A percentile compares a stretch with the other conserved stretches of the same genome.
Evolutionary conservation across 352 stramenopile species (phyloP).

Genomic region (Phytophthora palmivora): DNA sequence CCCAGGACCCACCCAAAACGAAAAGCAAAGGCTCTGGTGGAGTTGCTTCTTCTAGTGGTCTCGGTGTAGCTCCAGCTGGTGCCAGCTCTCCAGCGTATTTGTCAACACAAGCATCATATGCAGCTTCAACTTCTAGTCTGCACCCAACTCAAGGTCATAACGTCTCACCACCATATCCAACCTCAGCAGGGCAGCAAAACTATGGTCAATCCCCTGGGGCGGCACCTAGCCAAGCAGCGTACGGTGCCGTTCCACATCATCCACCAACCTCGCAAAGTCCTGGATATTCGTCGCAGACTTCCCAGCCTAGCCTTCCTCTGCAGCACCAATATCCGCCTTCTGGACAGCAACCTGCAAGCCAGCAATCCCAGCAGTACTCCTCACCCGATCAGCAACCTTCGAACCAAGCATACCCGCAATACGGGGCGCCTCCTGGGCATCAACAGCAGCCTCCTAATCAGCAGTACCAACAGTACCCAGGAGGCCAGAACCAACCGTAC

Average conservation of each 20-base stretch:
- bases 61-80: neutral
- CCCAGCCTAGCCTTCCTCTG: neutral
- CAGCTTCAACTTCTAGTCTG: slow-evolving; percentile 15
- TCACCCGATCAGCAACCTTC: slow-evolving; percentile 37
- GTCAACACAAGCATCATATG: slow-evolving; percentile 26
- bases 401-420: slow-evolving; percentile 41
- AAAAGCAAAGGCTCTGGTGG: slow-evolving; percentile 25
- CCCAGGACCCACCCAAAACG: slow-evolving; percentile 43
- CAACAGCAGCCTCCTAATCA: slow-evolving; percentile 36
- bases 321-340: slow-evolving; percentile 34
- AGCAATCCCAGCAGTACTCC: slow-evolving; percentile 7
- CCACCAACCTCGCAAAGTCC: slow-evolving; percentile 20
- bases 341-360: slow-evolving; percentile 8
- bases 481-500: no score
- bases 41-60: slow-evolving; percentile 5
- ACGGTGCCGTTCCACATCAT: slow-evolving; percentile 15
- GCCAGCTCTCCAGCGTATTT: slow-evolving; percentile 22
- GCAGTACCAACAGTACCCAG: slow-evolving; percentile 17
- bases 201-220: slow-evolving; percentile 25
- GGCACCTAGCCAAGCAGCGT: slow-evolving; percentile 19
- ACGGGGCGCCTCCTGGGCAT: slow-evolving; percentile 18
- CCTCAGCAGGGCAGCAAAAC: slow-evolving; percentile 26
- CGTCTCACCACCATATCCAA: slow-evolving; percentile 18
- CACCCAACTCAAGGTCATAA: slow-evolving; percentile 17
- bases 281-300: slow-evolving; percentile 23